These are phyloP conservation scores for Termitomyces sp. DNA, from an alignment of 768 basidiomycete species.

Conservation along the genomic window DNA sequence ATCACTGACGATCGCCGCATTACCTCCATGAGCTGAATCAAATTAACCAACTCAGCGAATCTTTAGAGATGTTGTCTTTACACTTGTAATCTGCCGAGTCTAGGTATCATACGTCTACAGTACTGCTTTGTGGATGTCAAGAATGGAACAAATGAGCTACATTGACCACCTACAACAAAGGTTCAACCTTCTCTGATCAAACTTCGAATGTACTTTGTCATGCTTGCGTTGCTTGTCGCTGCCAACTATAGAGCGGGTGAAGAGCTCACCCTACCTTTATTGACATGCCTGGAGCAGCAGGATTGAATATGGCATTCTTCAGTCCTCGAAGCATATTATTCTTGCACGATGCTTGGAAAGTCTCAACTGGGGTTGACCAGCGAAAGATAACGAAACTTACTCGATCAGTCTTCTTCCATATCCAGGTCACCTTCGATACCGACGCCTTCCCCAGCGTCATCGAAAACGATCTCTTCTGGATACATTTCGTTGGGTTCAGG, in stretches of 20 bases:
- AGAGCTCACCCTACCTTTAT: not conserved
- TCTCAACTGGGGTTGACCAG: not conserved
- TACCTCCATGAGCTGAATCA: not conserved
- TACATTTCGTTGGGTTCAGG: slow-evolving; percentile 21
- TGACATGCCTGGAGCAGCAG: not conserved
- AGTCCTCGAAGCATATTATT: not conserved
- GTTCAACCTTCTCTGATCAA: not conserved
- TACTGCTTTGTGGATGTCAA: not conserved
- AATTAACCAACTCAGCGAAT: not conserved
- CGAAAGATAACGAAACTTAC: not conserved
- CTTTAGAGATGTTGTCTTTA: not conserved
- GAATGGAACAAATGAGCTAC: not conserved
- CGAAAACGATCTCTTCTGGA: slow-evolving; percentile 52
- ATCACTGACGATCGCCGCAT: not conserved
- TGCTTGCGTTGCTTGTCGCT: not conserved
- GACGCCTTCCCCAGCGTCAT: slow-evolving; percentile 59
- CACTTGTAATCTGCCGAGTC: not conserved
- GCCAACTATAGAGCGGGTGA: not conserved
- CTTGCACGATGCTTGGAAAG: not conserved
- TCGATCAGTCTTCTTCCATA: slow-evolving; percentile 49
- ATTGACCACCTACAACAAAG: not conserved
- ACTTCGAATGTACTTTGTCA: not conserved
- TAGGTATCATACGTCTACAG: not conserved
- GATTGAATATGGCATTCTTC: not conserved
- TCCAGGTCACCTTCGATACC: slow-evolving; percentile 71